Evolutionary conservation across 2,329 filamentous ascomycete species (phyloP).

Genomic region (Nemania abortiva): DNA sequence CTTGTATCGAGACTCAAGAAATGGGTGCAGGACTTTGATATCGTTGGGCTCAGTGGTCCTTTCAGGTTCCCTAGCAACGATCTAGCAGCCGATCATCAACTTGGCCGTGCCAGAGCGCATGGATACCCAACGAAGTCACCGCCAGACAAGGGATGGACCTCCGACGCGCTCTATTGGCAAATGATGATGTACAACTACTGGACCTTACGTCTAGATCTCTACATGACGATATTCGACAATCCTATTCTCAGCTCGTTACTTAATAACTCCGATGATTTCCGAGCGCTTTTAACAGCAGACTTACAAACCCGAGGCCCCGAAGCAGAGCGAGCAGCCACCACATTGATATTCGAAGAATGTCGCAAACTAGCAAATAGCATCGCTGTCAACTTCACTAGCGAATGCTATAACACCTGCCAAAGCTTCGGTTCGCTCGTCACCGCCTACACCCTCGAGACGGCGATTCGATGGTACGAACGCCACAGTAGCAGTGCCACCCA

Average conservation of each 20-base stretch:
- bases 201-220: slow-evolving; percentile 35
- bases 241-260: slow-evolving; percentile 27
- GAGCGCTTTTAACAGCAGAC: not conserved
- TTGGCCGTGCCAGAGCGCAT: slow-evolving; percentile 28
- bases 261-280: slow-evolving; percentile 7
- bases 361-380: slow-evolving; percentile 38
- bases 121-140: slow-evolving; percentile 36
- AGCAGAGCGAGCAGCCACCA: slow-evolving; percentile 3
- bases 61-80: slow-evolving; percentile 16
- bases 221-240: slow-evolving; percentile 42
- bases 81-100: slow-evolving; percentile 4
- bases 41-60: slow-evolving; percentile 27
- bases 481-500: slow-evolving; percentile 13
- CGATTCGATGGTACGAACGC: slow-evolving; percentile 40
- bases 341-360: slow-evolving; percentile 33
- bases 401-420: slow-evolving; percentile 38
- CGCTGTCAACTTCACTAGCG: slow-evolving; percentile 29
- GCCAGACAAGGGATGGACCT: slow-evolving; percentile 22
- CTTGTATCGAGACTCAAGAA: slow-evolving; percentile 30
- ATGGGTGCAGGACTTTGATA: slow-evolving; percentile 25
- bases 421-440: slow-evolving; percentile 39
- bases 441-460: slow-evolving; percentile 37
- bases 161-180: slow-evolving; percentile 38
- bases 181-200: slow-evolving; percentile 41
- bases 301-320: not conserved